Evolutionary conservation across 108 stramenopile species (phyloP), one percentile per base, ranked within the genome.

Genomic region (Nitzschia palea): DNA sequence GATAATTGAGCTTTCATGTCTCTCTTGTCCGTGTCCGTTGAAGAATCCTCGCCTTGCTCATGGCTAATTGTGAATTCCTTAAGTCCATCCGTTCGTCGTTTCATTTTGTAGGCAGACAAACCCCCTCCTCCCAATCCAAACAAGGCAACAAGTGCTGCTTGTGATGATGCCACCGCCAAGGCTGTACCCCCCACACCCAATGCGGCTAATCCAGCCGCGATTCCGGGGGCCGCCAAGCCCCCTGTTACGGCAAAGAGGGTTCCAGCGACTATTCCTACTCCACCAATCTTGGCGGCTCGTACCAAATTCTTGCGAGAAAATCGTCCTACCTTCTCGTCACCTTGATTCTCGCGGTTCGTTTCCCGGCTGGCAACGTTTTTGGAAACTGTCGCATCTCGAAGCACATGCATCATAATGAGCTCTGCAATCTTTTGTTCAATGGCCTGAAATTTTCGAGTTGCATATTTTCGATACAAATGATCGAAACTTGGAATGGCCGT

Each of bases 111-210:
- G 5, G 82, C 86, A 10, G 80, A 79, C 6, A 87, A 61, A 15
- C 81, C 80, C 25, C 76, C 86, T 50, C 86, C 86, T 20, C 80
- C 86, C 4, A 81, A 76, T 12, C 86, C 86, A 68, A 87, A 87
- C 23, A 60, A 14, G 0, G 59, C 25, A 17, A 86, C 44, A 20
- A 79, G 54, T 9, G 83, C 80, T 40, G 71, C 80, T 32, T 76
- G 68, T 48, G 81, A 80, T 17, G 78, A 77, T 36, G 81, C 78
- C 17, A 79, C 18, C 1, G 79, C 70, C 5, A 76, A 53, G 23
- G 83, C 86, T 37, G 82, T 81, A 32, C 80, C 79, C 33, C 78
- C 76, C 26, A 80, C 67, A 43, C 78, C 81, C 31, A 86, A 18
- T 5, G 73, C 80, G 17, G 80, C 83, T 40, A 87, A 52, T 0